Base-by-base conservation (phyloP, 2,329 filamentous ascomycete genomes). In the Fusarium poae region DNA sequence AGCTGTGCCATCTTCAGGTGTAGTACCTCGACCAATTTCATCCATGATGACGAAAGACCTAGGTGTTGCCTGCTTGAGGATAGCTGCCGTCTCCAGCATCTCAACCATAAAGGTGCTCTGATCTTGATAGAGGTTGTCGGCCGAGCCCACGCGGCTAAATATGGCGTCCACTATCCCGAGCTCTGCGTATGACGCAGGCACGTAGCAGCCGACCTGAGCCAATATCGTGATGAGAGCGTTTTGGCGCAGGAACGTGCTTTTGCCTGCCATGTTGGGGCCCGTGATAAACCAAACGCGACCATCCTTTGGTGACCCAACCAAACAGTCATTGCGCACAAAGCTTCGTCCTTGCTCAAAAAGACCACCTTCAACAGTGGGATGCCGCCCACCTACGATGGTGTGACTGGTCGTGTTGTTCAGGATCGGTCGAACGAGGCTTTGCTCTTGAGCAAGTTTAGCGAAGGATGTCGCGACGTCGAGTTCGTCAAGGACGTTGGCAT, bases 101-200 rank as follows among this genome's bases (percentile, higher is more conserved):
- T 99, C 96, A 2, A 98, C 93, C 96, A 99, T 98, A 80, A 99
- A 99, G 0, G 97, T 99, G 54, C 93, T 97, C 79, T 98, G 94
- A 81, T 97, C 92, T 51, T 89, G 88, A 81, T 92, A 97, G n/a
- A 99, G 84, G 77, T 97, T 95, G 78, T 99, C 97, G 3, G 95
- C 96, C 1, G 94, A 97, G 3, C 96, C 96, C 23, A 97, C 91
- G 76, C 96, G 92, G 76, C 91, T 96, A 82, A 97, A 98, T 55
- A 99, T 91, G 74, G 95, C 93, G 80, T 99, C 96, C n/a, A 97
- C 94, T 43, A 99, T 84, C 2, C 95, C 94, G 27, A 99, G 85
- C 72, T 93, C 89, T 5, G 93, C 95, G 77, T 93, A 92, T 25
- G 91, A 87, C 1, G 96, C 96, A 0, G 96, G 96, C 1, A 99